Evolutionary conservation across 2,329 filamentous ascomycete genomes (phyloP).

Genomic region (Penicillium paneum): DNA sequence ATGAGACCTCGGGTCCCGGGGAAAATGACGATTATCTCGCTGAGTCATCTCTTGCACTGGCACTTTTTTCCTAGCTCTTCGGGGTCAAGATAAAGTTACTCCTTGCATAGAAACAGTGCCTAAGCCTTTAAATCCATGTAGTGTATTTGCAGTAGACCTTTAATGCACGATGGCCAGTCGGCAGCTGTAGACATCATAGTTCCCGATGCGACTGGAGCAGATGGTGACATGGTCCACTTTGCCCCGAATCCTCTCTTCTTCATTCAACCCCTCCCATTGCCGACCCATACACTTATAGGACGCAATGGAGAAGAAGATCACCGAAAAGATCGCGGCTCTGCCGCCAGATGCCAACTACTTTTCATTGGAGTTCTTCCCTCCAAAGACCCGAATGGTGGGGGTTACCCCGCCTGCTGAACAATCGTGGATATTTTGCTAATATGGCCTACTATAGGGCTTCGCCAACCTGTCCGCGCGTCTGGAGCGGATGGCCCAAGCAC

Average conservation of each 20-base stretch:
- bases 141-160: neutral
- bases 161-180: slow-evolving; percentile 16
- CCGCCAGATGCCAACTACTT: slow-evolving; percentile 80
- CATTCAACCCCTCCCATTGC: slow-evolving; percentile 15
- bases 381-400: slow-evolving; percentile 81
- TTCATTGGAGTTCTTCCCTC: slow-evolving; percentile 98
- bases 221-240: slow-evolving; percentile 23
- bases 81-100: neutral
- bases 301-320: slow-evolving; percentile 82
- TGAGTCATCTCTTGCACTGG: slow-evolving; percentile 6
- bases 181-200: slow-evolving; percentile 19
- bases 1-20: neutral
- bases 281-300: slow-evolving; percentile 12
- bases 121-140: neutral
- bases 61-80: neutral
- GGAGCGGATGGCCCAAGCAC: slow-evolving; percentile 87
- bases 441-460: slow-evolving; percentile 59
- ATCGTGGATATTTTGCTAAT: slow-evolving; percentile 23
- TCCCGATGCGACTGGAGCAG: slow-evolving; percentile 16
- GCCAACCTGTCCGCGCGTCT: slow-evolving; percentile 90
- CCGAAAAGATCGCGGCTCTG: slow-evolving; percentile 89
- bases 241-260: slow-evolving; percentile 20
- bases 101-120: slow-evolving; percentile 1
- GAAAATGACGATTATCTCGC: neutral
- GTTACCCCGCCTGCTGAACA: slow-evolving; percentile 28